A percentile compares a stretch with the other conserved stretches of the same genome.
Conservation (phyloP, 139 green algal species). For the Picochlorum sp. region DNA sequence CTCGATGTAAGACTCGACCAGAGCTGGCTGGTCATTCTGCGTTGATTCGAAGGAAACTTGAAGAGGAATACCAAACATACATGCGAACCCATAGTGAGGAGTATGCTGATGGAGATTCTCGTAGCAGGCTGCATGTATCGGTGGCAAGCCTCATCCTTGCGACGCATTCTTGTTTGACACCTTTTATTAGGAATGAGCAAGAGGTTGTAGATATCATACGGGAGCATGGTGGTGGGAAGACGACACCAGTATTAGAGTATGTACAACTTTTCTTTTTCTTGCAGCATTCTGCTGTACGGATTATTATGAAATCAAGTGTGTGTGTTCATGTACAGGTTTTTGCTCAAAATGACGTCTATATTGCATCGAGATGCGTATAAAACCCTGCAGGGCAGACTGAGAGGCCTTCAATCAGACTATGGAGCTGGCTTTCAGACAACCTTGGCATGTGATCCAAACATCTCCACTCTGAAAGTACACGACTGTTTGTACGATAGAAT, state of each 20-base stretch:
- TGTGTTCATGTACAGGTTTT: slow-evolving; percentile 9
- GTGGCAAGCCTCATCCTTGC: slow-evolving; percentile 23
- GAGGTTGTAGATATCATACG: slow-evolving; percentile 24
- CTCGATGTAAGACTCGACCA: too few species aligned
- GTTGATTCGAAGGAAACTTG: neutral
- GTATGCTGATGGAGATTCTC: slow-evolving; percentile 19
- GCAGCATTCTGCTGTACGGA: neutral
- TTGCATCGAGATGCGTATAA: slow-evolving; percentile 20
- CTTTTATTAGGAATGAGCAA: slow-evolving; percentile 29
- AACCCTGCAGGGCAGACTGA: slow-evolving; percentile 14
- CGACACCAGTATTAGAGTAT: slow-evolving; percentile 9
- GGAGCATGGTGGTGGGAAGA: slow-evolving; percentile 35
- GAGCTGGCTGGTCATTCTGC: too few species aligned
- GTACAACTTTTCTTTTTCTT: neutral
- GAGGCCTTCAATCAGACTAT: slow-evolving; percentile 28
- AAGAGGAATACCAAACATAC: slow-evolving; percentile 14
- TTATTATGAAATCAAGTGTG: neutral
- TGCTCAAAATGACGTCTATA: slow-evolving; percentile 6
- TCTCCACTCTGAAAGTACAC: slow-evolving; percentile 20
- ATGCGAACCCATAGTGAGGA: slow-evolving; percentile 12
- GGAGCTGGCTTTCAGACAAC: slow-evolving; percentile 19
- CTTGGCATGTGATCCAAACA: neutral
- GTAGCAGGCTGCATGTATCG: slow-evolving; percentile 24
- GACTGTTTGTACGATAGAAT: slow-evolving; percentile 29
- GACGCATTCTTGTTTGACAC: slow-evolving; percentile 18